Conservation (phyloP, 2,329 filamentous ascomycete species). For the Fusarium xyrophilum region DNA sequence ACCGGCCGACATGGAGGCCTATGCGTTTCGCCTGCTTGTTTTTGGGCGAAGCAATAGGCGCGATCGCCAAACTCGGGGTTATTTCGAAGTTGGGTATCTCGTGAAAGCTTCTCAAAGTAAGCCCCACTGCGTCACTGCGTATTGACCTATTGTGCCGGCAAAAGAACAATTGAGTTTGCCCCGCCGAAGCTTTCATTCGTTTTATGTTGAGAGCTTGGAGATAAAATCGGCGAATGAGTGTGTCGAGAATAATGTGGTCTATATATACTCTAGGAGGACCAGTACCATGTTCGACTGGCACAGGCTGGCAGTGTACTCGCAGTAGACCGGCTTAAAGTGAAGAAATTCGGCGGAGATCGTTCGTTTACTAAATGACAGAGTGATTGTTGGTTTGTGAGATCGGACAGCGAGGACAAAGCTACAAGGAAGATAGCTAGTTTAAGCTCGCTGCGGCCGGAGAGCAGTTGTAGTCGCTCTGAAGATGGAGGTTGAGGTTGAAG, state of each 20-base stretch:
- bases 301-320: conserved; percentile 13
- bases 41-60: background rate
- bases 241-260: conserved; percentile 27
- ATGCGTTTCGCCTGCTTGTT: conserved; percentile 3
- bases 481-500: conserved; percentile 15
- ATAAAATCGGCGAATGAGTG: conserved; percentile 11
- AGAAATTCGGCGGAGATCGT: conserved; percentile 14
- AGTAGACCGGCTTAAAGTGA: conserved; percentile 20
- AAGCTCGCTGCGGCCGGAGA: conserved; percentile 10
- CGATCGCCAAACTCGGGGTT: conserved; percentile 1
- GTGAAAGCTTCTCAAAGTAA: conserved; percentile 5
- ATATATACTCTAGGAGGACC: conserved; percentile 20
- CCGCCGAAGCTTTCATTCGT: conserved; percentile 2
- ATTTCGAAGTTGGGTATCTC: background rate
- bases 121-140: conserved; percentile 6
- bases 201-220: conserved; percentile 1
- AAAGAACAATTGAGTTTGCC: conserved; percentile 19
- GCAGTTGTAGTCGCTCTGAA: conserved; percentile 15
- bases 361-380: background rate
- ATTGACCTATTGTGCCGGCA: conserved; percentile 9
- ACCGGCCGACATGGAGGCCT: conserved; percentile 42
- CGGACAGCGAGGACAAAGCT: conserved; percentile 1
- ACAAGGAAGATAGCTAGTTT: background rate
- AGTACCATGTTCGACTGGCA: conserved; percentile 39
- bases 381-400: conserved; percentile 8